Base-by-base conservation (phyloP, 176 grass and related monocot species). In the Tillandsia fasciculata region DNA sequence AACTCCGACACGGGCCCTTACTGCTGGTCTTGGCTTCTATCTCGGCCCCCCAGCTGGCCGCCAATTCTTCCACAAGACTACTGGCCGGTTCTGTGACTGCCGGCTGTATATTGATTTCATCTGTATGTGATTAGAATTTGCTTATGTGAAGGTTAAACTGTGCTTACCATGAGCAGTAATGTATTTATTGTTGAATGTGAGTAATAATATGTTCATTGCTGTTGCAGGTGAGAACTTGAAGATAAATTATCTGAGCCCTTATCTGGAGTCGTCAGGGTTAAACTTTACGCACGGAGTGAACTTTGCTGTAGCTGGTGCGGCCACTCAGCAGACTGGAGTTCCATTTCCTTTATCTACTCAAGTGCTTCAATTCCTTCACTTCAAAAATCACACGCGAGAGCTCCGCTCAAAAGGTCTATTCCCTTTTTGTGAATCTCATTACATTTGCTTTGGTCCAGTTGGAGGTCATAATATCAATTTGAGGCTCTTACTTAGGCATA, bases 331-430 rank as follows among this genome's bases (percentile, higher is more conserved):
- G 8, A 70, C 27, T 10, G 9, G 6, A 22, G 22, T 58, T 49
- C 13, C 26, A 28, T 82, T 89, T 70, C 20, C 78, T 50, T 77
- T 89, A 12, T 63, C 29, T 48, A 84, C 50, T 52, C 86, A 89
- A 47, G 78, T 85, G 0, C 67, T 68, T 20, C 86, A 89, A 52
- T 85, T 89, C 66, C 82, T 84, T 48, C 82, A 82, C 63, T 89
- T 89, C 67, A 89, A 64, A 65, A 81, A 74, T 50, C 83, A 77
- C 53, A 85, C 82, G 12, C 52, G 12, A 56, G 52, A 56, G 3
- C 52, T 56, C 52, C 2, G 52, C 2, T n/a, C 52, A 3, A 56
- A 56, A 56, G 52, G 52, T 56, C 52, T 56, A 2, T 56, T n/a
- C 12, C 33, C n/a, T 9, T 56, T n/a, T n/a, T 56, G 13, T 5